Evolutionary conservation across 176 grass and related monocot species (phyloP).

Genomic region (Carex cristatella): DNA sequence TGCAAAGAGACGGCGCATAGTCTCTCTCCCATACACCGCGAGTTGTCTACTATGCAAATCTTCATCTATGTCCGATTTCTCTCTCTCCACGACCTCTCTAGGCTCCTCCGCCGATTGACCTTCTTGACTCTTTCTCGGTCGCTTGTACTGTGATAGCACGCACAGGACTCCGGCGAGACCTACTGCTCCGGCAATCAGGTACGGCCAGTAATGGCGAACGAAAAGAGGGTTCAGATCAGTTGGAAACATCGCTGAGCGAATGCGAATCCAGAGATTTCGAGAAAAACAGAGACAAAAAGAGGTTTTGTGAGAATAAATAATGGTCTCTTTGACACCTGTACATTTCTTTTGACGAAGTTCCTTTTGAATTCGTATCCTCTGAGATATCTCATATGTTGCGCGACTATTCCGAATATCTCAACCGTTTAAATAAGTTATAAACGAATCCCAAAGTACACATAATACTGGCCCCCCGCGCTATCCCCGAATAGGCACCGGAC

Average conservation of each 20-base stretch:
- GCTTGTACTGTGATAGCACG: neutral
- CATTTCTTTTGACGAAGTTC: too few species aligned
- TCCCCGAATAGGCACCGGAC: too few species aligned
- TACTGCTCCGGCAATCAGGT: neutral
- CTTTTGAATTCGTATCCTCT: too few species aligned
- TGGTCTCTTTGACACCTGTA: neutral
- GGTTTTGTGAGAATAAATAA: neutral
- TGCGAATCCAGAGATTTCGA: neutral
- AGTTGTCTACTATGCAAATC: slow-evolving; percentile 87
- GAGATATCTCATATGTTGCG: too few species aligned
- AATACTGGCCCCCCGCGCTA: too few species aligned
- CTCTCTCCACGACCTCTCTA: neutral
- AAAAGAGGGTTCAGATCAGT: neutral
- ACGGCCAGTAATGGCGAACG: slow-evolving; percentile 9
- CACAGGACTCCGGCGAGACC: neutral
- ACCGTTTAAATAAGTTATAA: too few species aligned
- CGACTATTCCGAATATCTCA: too few species aligned
- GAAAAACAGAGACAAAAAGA: neutral
- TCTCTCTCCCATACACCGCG: slow-evolving; percentile 80
- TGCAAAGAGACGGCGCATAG: slow-evolving; percentile 81
- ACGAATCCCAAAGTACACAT: too few species aligned
- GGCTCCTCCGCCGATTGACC: neutral
- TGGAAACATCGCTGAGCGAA: neutral
- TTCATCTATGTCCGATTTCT: slow-evolving; percentile 66
- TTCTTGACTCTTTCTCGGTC: slow-evolving; percentile 22